Conservation (phyloP, 805 yeast genomes). For the Lachancea quebecensis region DNA sequence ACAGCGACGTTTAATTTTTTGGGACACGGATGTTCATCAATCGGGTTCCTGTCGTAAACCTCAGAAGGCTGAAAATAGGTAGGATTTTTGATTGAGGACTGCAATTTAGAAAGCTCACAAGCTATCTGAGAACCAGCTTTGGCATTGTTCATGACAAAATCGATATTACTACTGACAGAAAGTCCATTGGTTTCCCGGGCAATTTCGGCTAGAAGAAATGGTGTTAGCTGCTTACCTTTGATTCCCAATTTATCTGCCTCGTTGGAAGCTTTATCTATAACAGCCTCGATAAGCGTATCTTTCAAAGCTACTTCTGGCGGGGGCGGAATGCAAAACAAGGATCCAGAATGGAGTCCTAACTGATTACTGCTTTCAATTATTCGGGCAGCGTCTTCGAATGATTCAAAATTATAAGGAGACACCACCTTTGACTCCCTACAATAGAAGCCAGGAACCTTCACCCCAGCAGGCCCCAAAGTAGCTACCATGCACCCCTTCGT, state of each 20-base stretch:
- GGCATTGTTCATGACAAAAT: conserved; percentile 75
- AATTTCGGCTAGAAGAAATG: conserved; percentile 60
- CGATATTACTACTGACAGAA: conserved; percentile 63
- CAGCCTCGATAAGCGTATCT: conserved; percentile 41
- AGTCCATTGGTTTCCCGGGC: conserved; percentile 63
- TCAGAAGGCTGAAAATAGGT: background rate
- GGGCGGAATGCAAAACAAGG: conserved; percentile 76
- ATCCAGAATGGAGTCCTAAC: conserved; percentile 58
- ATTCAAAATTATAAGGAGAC: conserved; percentile 60
- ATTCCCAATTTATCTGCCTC: conserved; percentile 51
- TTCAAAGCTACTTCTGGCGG: conserved; percentile 57
- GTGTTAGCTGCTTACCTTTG: conserved; percentile 71
- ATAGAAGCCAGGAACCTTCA: conserved; percentile 74
- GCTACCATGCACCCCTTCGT: conserved; percentile 87
- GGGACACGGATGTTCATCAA: no score
- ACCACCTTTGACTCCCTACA: conserved; percentile 64
- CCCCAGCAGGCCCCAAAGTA: conserved; percentile 49
- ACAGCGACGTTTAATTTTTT: conserved; percentile 29
- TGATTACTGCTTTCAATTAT: conserved; percentile 43
- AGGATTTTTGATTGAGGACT: background rate
- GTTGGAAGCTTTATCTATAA: conserved; percentile 51
- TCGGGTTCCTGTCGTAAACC: no score
- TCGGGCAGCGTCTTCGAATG: conserved; percentile 53
- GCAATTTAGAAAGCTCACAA: conserved; percentile 31
- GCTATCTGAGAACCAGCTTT: conserved; percentile 63